Evolutionary conservation across 202 grass and related monocot genomes (phyloP).

Genomic region (Digitaria exilis): DNA sequence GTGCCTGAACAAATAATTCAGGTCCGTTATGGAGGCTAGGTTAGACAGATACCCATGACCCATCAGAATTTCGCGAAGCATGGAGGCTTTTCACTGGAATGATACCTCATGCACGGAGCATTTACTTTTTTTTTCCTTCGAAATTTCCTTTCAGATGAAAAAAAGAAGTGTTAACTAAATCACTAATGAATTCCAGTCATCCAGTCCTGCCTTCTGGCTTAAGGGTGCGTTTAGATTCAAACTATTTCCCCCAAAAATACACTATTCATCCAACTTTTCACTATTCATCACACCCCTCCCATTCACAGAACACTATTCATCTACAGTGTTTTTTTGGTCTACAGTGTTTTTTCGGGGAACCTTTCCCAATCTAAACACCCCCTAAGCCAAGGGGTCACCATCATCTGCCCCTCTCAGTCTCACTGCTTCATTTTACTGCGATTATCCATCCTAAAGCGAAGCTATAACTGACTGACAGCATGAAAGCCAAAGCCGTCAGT

Average conservation of each 20-base stretch:
- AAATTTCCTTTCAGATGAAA: neutral
- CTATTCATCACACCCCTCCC: no score
- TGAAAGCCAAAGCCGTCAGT: neutral
- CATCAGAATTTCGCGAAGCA: neutral
- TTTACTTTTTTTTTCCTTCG: no score
- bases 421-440: neutral
- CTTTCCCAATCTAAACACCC: no score
- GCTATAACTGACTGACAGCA: neutral
- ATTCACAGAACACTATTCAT: no score
- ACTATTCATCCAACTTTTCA: no score
- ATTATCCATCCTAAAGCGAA: neutral
- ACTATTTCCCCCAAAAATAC: no score
- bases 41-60: neutral
- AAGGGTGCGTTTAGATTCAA: no score
- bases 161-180: neutral
- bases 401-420: neutral
- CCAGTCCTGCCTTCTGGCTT: neutral
- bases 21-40: no score
- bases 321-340: no score
- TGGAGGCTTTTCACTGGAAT: neutral
- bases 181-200: neutral
- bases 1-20: no score
- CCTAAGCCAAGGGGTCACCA: neutral
- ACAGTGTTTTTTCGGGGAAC: no score
- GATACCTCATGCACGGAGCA: neutral